A percentile compares a stretch with the other conserved stretches of the same genome.
These are phyloP conservation scores for Castanopsis chinensis DNA, from an alignment of 306 rosid genomes.

Conservation along the genomic window DNA sequence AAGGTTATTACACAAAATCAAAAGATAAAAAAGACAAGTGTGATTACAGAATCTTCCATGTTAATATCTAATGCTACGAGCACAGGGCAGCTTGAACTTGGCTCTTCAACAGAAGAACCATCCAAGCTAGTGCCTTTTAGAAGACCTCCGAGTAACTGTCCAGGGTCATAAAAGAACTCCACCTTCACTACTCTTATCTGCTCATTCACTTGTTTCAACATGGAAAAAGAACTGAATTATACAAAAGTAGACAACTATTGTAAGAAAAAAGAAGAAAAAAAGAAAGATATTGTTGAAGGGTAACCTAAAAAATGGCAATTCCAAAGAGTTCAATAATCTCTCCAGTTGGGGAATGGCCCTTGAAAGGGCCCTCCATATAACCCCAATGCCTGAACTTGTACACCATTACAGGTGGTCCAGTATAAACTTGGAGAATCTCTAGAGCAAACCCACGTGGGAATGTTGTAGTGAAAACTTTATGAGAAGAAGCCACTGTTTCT, in stretches of 20 bases:
- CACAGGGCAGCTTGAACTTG: slow-evolving; percentile 44
- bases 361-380: slow-evolving; percentile 76
- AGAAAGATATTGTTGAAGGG: background rate
- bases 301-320: slow-evolving; percentile 50
- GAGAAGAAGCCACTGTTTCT: slow-evolving; percentile 56
- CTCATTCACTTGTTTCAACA: slow-evolving; percentile 44
- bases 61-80: slow-evolving; percentile 18
- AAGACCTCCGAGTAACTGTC: slow-evolving; percentile 62
- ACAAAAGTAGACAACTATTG: background rate
- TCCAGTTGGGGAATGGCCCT: slow-evolving; percentile 58
- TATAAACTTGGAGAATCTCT: slow-evolving; percentile 47
- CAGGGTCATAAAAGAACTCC: slow-evolving; percentile 69
- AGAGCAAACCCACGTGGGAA: slow-evolving; percentile 72
- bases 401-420: slow-evolving; percentile 56
- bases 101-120: slow-evolving; percentile 26
- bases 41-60: no score
- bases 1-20: no score
- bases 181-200: slow-evolving; percentile 48
- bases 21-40: no score
- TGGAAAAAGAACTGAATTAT: background rate
- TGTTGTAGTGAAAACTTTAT: slow-evolving; percentile 41
- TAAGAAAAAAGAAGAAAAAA: background rate
- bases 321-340: slow-evolving; percentile 46
- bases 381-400: slow-evolving; percentile 85
- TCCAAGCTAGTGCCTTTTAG: slow-evolving; percentile 40